Evolutionary conservation across 495 filamentous ascomycete genomes (phyloP).

Genomic region (Hapsidospora chrysogenum): DNA sequence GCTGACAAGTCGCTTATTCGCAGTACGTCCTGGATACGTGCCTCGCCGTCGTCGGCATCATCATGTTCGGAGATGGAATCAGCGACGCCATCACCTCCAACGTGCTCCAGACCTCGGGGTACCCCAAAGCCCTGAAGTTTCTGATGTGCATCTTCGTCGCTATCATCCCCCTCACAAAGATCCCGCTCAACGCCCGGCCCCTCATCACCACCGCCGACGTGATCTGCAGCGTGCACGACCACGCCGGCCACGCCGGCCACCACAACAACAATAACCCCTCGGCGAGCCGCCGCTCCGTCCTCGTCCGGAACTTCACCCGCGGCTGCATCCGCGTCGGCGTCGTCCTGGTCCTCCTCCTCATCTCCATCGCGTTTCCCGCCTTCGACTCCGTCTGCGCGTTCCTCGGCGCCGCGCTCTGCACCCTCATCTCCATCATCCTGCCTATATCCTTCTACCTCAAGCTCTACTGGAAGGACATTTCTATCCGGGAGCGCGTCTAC

Average conservation of each 20-base stretch:
- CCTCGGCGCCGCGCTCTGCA: constrained; percentile 79
- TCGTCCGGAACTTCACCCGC: constrained; percentile 42
- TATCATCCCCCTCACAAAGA: constrained; percentile 88
- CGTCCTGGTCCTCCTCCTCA: constrained; percentile 21
- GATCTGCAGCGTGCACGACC: constrained; percentile 50
- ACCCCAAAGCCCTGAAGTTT: constrained; percentile 56
- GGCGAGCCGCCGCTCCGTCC: constrained; percentile 35
- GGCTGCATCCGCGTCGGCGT: constrained; percentile 39
- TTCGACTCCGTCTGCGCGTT: constrained; percentile 95
- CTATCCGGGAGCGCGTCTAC: constrained; percentile 41
- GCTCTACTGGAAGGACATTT: constrained; percentile 71
- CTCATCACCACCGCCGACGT: constrained; percentile 76
- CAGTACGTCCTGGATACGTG: constrained; percentile 64
- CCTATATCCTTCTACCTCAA: constrained; percentile 84
- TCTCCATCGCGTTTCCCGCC: constrained; percentile 66
- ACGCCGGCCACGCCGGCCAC: constrained; percentile 30
- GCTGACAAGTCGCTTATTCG: neutral
- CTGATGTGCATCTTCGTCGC: constrained; percentile 72
- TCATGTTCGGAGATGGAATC: constrained; percentile 87
- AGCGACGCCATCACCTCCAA: constrained; percentile 84
- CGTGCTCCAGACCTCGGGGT: constrained; percentile 53
- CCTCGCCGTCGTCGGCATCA: constrained; percentile 65
- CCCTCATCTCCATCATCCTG: constrained; percentile 83
- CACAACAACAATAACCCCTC: constrained; percentile 23
- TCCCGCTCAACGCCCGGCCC: constrained; percentile 79